Evolutionary conservation across 495 filamentous ascomycete genomes (phyloP), one percentile per base, ranked within the genome.

Genomic region (Aspergillus egyptiacus): DNA sequence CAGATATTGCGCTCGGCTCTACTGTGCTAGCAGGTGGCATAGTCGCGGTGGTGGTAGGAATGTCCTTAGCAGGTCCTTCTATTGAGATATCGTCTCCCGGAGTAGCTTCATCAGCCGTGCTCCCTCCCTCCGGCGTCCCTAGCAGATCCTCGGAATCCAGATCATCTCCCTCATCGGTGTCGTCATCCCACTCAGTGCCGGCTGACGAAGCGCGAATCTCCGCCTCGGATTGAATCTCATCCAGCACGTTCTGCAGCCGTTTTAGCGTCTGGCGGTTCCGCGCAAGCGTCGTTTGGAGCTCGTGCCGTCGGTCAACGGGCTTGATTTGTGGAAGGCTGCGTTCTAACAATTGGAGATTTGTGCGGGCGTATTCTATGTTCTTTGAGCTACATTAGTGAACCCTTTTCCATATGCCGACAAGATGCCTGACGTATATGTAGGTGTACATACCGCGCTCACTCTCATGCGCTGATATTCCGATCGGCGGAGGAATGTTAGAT

Each of bases 331-430:
- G 68, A 24, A 83, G 78, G 34, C 84, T 81, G 50, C 88, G 86
- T 61, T 96, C 89, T 18, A 95, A 77, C 45, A 76, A 78, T 24
- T 84, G 74, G 34, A 95, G 85, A 38, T 89, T 78, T 1, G 78
- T 76, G 40, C 83, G 82, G 7, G 90, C 90, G 61, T 89, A 83
- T 61, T 86, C 84, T 54, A 96, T 68, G 59, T 93, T 96, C 82
- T 90, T 44, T 15, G 47, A 28, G 15, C 23, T 11, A 31, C 14
- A 14, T 46, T 19, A 44, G 11, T 19, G 13, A 33, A 13, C 4
- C 28, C n/a, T 27, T 10, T 5, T 5, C 25, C 10, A 27, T 27
- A 10, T 27, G 10, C 10, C 10, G 5, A 27, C 5, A 35, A n/a
- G n/a, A n/a, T n/a, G n/a, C n/a, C n/a, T n/a, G n/a, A 35, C 36